phyloP scores from a whole-genome alignment of 177 flowering plant genomes.

The Vitis hybrid region DNA sequence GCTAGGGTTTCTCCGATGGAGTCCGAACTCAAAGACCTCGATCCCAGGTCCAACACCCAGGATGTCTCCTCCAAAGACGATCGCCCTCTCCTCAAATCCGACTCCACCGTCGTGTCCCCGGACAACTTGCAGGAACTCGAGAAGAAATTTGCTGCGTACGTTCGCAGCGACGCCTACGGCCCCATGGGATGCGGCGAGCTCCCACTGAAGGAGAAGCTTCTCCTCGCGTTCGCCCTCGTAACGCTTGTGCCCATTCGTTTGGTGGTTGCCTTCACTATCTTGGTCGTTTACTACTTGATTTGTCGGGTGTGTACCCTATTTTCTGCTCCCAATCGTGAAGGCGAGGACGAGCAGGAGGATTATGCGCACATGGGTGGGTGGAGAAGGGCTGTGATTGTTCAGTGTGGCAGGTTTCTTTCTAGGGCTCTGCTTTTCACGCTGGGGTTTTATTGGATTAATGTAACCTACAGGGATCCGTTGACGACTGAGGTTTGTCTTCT shows the following conservation, averaged over 20 bases:
- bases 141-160: constrained; percentile 81
- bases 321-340: constrained; percentile 60
- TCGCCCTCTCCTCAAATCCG: constrained; percentile 64
- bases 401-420: constrained; percentile 63
- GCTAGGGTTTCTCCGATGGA: constrained; percentile 38
- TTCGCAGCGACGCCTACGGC: constrained; percentile 80
- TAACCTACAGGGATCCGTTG: constrained; percentile 24
- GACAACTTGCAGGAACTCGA: constrained; percentile 57
- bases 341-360: constrained; percentile 73
- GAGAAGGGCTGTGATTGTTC: constrained; percentile 67
- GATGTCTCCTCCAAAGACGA: constrained; percentile 49
- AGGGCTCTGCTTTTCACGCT: constrained; percentile 74
- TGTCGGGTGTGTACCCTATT: constrained; percentile 72
- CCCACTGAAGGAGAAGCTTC: constrained; percentile 68
- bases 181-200: constrained; percentile 84
- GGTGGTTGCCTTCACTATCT: constrained; percentile 30
- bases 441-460: constrained; percentile 88
- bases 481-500: constrained; percentile 25
- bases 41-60: constrained; percentile 12
- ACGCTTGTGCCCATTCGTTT: constrained; percentile 77
- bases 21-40: constrained; percentile 48
- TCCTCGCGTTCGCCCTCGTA: constrained; percentile 54
- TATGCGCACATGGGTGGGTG: constrained; percentile 88
- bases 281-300: constrained; percentile 70
- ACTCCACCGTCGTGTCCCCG: constrained; percentile 17